A percentile compares a stretch with the other conserved stretches of the same genome.
Conservation (phyloP, 805 yeast species). For the Tetrapisispora nanseiensis region DNA sequence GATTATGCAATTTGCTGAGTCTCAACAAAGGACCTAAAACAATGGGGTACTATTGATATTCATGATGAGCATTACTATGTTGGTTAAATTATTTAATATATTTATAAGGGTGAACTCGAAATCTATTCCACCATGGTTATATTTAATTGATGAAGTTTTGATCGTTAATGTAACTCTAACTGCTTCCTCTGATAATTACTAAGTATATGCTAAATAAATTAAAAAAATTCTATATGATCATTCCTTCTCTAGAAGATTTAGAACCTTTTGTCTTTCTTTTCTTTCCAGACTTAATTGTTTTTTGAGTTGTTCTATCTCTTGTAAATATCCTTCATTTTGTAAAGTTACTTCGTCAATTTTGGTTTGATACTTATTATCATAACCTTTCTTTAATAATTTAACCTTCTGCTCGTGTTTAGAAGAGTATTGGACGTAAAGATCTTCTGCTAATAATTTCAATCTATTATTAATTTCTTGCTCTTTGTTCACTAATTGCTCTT, state of each 20-base stretch:
- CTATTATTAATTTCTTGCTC: constrained; percentile 45
- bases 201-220: no score
- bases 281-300: constrained; percentile 41
- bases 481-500: constrained; percentile 29
- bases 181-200: no score
- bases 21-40: no score
- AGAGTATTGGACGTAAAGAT: constrained; percentile 61
- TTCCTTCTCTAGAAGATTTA: constrained; percentile 38
- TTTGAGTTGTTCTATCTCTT: constrained; percentile 45
- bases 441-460: constrained; percentile 55
- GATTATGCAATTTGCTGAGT: no score
- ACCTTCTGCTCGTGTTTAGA: constrained; percentile 71
- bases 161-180: no score
- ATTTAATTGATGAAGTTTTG: no score
- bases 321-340: constrained; percentile 37
- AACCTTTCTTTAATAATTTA: constrained; percentile 46
- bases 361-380: constrained; percentile 43
- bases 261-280: constrained; percentile 48
- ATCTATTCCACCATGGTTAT: no score
- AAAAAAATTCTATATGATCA: no score
- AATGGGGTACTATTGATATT: no score
- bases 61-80: no score
- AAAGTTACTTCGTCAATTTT: constrained; percentile 34
- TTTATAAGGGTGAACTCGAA: no score
- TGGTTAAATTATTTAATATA: no score